A percentile compares a stretch with the other conserved stretches of the same genome.
Conservation (phyloP, 208 protist genomes). For the Blastocrithidia nonstop region DNA sequence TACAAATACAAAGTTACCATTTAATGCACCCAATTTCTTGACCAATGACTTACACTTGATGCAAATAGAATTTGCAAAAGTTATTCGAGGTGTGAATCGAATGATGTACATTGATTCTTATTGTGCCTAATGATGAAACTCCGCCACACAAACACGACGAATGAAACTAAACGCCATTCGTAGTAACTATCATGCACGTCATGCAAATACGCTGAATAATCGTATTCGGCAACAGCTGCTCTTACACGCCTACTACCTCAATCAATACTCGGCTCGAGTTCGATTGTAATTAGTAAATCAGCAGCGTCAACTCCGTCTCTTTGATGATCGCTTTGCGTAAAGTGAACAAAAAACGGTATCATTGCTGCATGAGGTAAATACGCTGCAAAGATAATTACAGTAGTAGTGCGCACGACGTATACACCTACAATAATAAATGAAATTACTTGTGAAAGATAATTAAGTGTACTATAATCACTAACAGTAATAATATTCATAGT, state of each 20-base stretch:
- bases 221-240: slow-evolving; percentile 45
- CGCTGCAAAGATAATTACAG: slow-evolving; percentile 16
- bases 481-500: too few species aligned
- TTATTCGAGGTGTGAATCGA: too few species aligned
- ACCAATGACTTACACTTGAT: too few species aligned
- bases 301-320: slow-evolving; percentile 25
- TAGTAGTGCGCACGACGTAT: slow-evolving; percentile 12
- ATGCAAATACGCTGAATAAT: slow-evolving; percentile 20
- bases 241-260: slow-evolving; percentile 28
- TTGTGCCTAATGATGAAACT: slow-evolving; percentile 52
- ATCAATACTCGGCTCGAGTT: slow-evolving; percentile 20
- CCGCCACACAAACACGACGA: slow-evolving; percentile 45
- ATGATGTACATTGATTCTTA: too few species aligned
- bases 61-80: too few species aligned
- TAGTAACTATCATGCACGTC: slow-evolving; percentile 50
- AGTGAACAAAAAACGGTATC: slow-evolving; percentile 5
- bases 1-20: too few species aligned
- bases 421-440: slow-evolving; percentile 26
- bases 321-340: slow-evolving; percentile 12
- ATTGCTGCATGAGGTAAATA: slow-evolving; percentile 13
- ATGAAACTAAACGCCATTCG: slow-evolving; percentile 48
- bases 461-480: too few species aligned
- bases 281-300: slow-evolving; percentile 34
- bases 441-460: too few species aligned
- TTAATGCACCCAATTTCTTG: too few species aligned